These are phyloP conservation scores for Craterostigma plantagineum DNA, from an alignment of 257 asterid genomes.

Conservation along the genomic window DNA sequence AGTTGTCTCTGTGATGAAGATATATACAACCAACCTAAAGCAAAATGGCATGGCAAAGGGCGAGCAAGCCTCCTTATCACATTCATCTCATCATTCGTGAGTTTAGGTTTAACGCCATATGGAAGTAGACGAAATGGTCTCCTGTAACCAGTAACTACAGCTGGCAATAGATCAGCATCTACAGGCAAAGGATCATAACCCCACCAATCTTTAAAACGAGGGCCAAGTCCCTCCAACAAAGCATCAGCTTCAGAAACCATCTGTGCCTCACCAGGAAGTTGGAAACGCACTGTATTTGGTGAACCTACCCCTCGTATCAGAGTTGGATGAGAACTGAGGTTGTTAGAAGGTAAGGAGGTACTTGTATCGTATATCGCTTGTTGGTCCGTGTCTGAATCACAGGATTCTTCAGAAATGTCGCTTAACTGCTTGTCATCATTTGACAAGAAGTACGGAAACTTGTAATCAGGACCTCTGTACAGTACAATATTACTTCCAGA, in stretches of 20 bases:
- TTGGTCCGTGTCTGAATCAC: conserved; percentile 15
- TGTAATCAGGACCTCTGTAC: conserved; percentile 77
- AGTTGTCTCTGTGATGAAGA: neutral
- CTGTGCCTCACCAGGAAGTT: conserved; percentile 82
- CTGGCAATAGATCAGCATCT: conserved; percentile 95
- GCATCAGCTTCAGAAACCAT: conserved; percentile 65
- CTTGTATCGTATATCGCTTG: conserved; percentile 13
- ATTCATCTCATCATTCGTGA: conserved; percentile 92
- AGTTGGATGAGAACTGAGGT: conserved; percentile 19
- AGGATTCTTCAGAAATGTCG: conserved; percentile 23
- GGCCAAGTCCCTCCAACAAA: conserved; percentile 89
- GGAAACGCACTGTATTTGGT: conserved; percentile 71
- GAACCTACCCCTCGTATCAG: conserved; percentile 73
- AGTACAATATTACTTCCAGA: conserved; percentile 76
- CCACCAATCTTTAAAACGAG: conserved; percentile 97
- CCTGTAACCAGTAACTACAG: conserved; percentile 64
- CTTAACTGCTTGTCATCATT: conserved; percentile 13
- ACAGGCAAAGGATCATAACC: conserved; percentile 82
- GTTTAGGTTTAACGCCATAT: conserved; percentile 63
- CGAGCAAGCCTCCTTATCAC: conserved; percentile 70
- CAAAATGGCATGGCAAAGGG: conserved; percentile 91
- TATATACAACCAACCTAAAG: conserved; percentile 39
- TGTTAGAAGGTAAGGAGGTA: conserved; percentile 16
- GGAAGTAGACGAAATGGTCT: conserved; percentile 90
- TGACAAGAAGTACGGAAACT: conserved; percentile 70